Conservation (phyloP, 768 basidiomycete genomes). For the Amanita muscaria region DNA sequence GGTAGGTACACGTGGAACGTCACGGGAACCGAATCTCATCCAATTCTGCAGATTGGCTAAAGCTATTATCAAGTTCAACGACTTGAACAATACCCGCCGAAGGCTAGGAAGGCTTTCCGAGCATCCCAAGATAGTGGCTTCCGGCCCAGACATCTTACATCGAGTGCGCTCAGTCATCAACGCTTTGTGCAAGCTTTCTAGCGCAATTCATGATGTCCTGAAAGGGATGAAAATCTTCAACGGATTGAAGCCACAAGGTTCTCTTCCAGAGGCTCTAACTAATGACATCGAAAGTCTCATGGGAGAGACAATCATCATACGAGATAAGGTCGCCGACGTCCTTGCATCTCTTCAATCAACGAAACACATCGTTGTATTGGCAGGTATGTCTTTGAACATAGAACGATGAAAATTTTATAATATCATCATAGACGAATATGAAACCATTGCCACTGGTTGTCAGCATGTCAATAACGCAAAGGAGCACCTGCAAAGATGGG, state of each 20-base stretch:
- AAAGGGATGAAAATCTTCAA: constrained; percentile 26
- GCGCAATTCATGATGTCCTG: constrained; percentile 30
- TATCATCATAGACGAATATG: constrained; percentile 26
- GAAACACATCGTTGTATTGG: constrained; percentile 25
- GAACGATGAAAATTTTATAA: neutral
- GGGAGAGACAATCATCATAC: constrained; percentile 19
- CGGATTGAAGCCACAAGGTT: constrained; percentile 8
- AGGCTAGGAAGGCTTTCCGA: constrained; percentile 22
- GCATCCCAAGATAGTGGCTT: constrained; percentile 15
- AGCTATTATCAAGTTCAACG: constrained; percentile 15
- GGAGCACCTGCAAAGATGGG: constrained; percentile 19
- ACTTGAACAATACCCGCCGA: constrained; percentile 17
- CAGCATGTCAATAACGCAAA: constrained; percentile 15
- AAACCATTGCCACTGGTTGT: constrained; percentile 20
- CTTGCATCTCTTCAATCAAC: constrained; percentile 17
- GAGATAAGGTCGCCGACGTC: constrained; percentile 15
- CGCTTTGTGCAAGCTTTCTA: constrained; percentile 22
- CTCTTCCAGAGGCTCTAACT: neutral
- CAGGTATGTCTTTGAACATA: constrained; percentile 19
- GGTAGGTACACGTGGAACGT: constrained; percentile 40
- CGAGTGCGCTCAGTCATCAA: constrained; percentile 18
- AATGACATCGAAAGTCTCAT: constrained; percentile 18
- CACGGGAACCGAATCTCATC: neutral
- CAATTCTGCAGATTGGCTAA: constrained; percentile 21
- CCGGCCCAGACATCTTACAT: constrained; percentile 14